phyloP scores from a whole-genome alignment of 495 filamentous ascomycete genomes.

The Aspergillus heteromorphus region DNA sequence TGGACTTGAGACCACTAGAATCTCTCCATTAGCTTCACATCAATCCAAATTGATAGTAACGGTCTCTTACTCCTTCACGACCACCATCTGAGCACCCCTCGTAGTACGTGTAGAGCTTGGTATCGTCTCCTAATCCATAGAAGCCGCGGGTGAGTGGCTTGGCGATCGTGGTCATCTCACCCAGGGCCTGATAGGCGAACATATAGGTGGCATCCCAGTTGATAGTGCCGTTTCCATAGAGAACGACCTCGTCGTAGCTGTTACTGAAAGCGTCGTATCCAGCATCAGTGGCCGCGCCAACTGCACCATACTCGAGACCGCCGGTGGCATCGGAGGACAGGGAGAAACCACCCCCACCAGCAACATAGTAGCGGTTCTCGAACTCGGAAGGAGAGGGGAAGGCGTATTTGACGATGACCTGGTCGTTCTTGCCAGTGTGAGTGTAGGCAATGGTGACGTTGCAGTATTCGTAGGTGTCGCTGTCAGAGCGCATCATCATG shows the following conservation, averaged over 20 bases:
- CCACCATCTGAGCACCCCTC: conserved; percentile 37
- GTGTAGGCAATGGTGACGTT: conserved; percentile 33
- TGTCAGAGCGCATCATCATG: conserved; percentile 1
- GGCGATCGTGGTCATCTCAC: conserved; percentile 33
- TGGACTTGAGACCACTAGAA: too few species aligned
- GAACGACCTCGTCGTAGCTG: conserved; percentile 31
- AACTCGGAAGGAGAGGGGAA: conserved; percentile 29
- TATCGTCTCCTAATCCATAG: conserved; percentile 23
- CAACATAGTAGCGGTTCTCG: conserved; percentile 36
- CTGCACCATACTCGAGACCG: conserved; percentile 37
- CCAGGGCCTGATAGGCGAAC: conserved; percentile 40
- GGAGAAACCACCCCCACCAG: conserved; percentile 31
- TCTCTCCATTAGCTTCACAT: too few species aligned
- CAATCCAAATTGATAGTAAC: too few species aligned
- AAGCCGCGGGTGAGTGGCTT: conserved; percentile 30
- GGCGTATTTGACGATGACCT: conserved; percentile 27
- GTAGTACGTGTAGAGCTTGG: conserved; percentile 35
- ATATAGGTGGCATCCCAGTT: conserved; percentile 42
- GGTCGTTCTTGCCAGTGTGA: conserved; percentile 28
- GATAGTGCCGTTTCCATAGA: conserved; percentile 36
- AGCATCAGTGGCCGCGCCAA: conserved; percentile 30
- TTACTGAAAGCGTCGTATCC: conserved; percentile 34
- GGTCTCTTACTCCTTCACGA: conserved; percentile 39
- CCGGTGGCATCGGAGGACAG: conserved; percentile 25
- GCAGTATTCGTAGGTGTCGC: conserved; percentile 28